Evolutionary conservation across 163 green algal genomes (phyloP).

Genomic region (Dunaliella salina): DNA sequence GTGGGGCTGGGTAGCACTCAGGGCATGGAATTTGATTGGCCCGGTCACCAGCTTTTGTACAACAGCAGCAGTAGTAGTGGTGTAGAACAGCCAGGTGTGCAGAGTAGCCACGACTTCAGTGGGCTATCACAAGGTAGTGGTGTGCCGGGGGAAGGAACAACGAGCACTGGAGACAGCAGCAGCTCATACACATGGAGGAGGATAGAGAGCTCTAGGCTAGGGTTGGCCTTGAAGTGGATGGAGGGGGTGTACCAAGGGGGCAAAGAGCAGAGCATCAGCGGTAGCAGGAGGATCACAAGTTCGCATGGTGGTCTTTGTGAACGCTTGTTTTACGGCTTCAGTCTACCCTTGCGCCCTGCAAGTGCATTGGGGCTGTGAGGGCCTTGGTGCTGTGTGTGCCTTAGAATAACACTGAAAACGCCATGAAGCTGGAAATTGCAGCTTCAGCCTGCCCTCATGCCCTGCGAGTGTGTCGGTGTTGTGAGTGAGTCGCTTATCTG

Average conservation of each 20-base stretch:
- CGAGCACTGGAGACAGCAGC: neutral
- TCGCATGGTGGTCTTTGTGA: neutral
- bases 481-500: no score
- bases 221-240: neutral
- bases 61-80: neutral
- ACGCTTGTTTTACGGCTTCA: neutral
- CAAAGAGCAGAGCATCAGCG: neutral
- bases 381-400: no score
- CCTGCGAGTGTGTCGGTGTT: no score
- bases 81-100: neutral
- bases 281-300: neutral
- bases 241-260: neutral
- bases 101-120: neutral
- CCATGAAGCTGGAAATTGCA: no score
- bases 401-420: no score
- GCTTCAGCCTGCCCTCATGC: no score
- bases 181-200: neutral
- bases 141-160: neutral
- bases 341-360: neutral
- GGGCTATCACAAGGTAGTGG: neutral
- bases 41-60: neutral
- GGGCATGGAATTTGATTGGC: no score
- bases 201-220: neutral
- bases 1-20: no score
- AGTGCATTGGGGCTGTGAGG: neutral